A percentile compares a stretch with the other conserved stretches of the same genome.
Conservation (phyloP, 225 moss, liverwort and hornwort genomes). For the Pseudisothecium myosuroides region DNA sequence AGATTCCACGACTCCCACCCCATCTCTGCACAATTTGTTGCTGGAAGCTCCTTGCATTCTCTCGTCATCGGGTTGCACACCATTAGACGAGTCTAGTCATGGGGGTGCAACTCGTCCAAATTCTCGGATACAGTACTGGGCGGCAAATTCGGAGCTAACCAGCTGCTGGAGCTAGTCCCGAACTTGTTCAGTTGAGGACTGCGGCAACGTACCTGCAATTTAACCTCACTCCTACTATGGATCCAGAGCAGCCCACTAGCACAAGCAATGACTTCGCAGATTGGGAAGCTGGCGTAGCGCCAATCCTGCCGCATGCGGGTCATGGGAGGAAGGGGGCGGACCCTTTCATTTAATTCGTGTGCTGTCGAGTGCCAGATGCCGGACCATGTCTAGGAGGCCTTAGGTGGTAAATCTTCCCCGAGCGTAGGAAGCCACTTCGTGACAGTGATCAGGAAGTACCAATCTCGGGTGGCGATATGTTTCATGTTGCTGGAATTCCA, state of each 20-base stretch:
- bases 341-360: background rate
- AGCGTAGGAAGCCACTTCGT: background rate
- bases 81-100: background rate
- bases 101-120: background rate
- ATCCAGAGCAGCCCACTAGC: background rate
- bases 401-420: background rate
- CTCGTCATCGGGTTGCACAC: background rate
- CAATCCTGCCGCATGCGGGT: background rate
- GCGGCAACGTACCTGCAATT: background rate
- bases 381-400: too few species aligned
- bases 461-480: background rate
- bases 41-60: background rate
- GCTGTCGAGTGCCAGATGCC: background rate
- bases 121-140: too few species aligned
- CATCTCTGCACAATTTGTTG: background rate
- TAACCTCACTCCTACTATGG: background rate
- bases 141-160: background rate
- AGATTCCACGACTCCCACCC: background rate
- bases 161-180: background rate
- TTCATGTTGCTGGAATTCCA: background rate
- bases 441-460: background rate
- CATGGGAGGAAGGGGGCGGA: background rate
- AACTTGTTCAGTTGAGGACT: background rate
- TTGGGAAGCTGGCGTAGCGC: background rate
- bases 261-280: background rate